Base-by-base conservation (phyloP, 148 eudicot species). In the Amaranthus cruentus region DNA sequence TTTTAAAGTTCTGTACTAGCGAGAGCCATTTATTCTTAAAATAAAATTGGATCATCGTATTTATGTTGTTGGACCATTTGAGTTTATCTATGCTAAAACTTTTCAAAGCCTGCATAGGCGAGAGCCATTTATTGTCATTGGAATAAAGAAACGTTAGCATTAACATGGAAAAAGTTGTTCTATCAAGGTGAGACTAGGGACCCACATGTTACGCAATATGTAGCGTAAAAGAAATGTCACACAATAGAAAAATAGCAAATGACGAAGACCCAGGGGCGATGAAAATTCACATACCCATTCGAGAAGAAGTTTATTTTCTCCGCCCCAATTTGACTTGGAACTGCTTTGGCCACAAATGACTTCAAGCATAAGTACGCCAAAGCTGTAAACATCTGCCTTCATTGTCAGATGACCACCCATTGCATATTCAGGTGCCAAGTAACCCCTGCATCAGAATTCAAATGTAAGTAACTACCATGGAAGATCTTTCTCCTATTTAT, bases 341-440 rank as follows among this genome's bases (percentile, higher is more conserved):
- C 90, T 87, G 80, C 92, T 84, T 81, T 76, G 88, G 69, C 97
- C 97, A 71, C 90, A 91, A 72, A 95, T 62, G 21, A 86, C 74
- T 83, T 95, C 96, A 68, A 95, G 87, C 54, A 88, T 70, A 57
- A 95, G 89, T 47, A 95, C 86, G 38, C 98, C 98, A 72, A 87
- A 95, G 86, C 98, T 95, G 80, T 95, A 95, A 38, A 95, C 90
- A 76, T 95, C 98, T 3, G 98, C 97, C 82, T 87, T 91, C 84
- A 73, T 71, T n/a, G 97, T 91, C 55, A 95, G 81, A 62, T 85
- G 96, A 49, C 97, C 96, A 52, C 91, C 91, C 81, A 90, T 43
- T 57, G 79, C 96, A 82, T 95, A 95, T 73, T 95, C 98, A 13
- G 98, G 98, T 55, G 98, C 98, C 81, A 95, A 82, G 82, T 95